phyloP scores from a whole-genome alignment of 805 yeast genomes.

The Maudiozyma serrabonitensis region DNA sequence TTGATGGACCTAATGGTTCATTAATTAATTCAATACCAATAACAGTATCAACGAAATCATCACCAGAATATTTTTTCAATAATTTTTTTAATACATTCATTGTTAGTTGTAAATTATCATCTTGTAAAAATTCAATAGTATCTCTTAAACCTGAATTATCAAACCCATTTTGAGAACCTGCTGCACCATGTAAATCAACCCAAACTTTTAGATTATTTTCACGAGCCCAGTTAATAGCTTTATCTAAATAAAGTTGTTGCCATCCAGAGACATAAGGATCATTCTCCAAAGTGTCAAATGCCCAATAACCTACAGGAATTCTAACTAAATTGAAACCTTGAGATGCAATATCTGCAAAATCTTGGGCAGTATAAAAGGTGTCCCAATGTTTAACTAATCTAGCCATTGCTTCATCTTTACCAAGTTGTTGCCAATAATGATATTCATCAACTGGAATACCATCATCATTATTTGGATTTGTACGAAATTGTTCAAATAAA shows the following conservation, averaged over 20 bases:
- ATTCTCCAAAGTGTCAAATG: constrained; percentile 43
- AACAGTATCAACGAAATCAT: constrained; percentile 57
- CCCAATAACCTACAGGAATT: constrained; percentile 95
- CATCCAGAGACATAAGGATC: constrained; percentile 83
- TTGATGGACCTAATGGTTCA: constrained; percentile 75
- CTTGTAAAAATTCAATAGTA: constrained; percentile 40
- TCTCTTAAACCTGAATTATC: constrained; percentile 89
- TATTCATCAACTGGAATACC: constrained; percentile 76
- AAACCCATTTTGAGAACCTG: constrained; percentile 93
- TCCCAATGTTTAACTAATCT: constrained; percentile 66
- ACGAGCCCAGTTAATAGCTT: constrained; percentile 70
- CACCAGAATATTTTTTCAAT: constrained; percentile 52
- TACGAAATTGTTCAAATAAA: constrained; percentile 45
- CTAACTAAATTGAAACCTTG: constrained; percentile 77
- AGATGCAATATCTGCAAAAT: constrained; percentile 48
- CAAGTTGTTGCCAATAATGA: constrained; percentile 52
- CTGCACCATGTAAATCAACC: constrained; percentile 94
- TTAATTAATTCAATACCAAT: constrained; percentile 78
- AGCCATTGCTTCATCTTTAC: constrained; percentile 43
- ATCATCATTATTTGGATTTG: constrained; percentile 25
- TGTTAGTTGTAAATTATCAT: constrained; percentile 44
- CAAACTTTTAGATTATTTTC: constrained; percentile 59
- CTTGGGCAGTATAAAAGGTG: constrained; percentile 64
- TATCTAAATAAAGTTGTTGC: constrained; percentile 60
- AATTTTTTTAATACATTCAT: constrained; percentile 45